A percentile compares a stretch with the other conserved stretches of the same genome.
Conservation (phyloP, 768 basidiomycete genomes). For the Suillus spraguei region DNA sequence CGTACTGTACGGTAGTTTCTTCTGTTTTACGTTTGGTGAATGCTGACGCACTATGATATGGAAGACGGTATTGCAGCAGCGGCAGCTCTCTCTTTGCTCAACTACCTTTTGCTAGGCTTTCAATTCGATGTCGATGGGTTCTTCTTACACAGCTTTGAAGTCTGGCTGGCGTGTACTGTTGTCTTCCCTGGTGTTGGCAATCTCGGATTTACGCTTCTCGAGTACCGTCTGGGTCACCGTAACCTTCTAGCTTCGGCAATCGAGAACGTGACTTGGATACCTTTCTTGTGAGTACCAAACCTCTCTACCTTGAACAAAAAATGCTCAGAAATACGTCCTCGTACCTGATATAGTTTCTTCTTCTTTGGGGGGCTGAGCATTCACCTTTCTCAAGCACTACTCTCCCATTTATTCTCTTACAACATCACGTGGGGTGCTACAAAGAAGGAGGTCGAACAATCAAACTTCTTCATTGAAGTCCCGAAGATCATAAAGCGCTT, state of each 20-base stretch:
- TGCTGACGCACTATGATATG: neutral
- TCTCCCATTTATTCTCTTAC: constrained; percentile 75
- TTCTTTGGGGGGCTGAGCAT: constrained; percentile 79
- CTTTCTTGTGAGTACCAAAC: constrained; percentile 65
- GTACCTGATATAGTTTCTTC: constrained; percentile 55
- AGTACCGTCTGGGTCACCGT: constrained; percentile 66
- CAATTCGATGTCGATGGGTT: constrained; percentile 66
- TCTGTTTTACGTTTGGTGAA: neutral
- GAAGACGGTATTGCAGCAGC: constrained; percentile 64
- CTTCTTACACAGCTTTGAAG: constrained; percentile 73
- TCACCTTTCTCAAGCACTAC: constrained; percentile 63
- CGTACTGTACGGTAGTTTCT: constrained; percentile 37
- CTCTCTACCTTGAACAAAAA: constrained; percentile 12
- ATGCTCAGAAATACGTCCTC: neutral
- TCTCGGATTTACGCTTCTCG: constrained; percentile 64
- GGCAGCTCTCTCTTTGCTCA: constrained; percentile 61
- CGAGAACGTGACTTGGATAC: constrained; percentile 67
- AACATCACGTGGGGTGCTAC: constrained; percentile 52
- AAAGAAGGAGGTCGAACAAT: constrained; percentile 75
- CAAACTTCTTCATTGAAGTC: constrained; percentile 81
- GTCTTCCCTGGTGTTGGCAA: constrained; percentile 74
- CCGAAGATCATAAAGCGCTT: constrained; percentile 83
- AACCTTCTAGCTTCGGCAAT: constrained; percentile 50
- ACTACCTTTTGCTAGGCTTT: constrained; percentile 71
- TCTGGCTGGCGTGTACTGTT: constrained; percentile 73